Evolutionary conservation across 768 basidiomycete species (phyloP), one percentile per base, ranked within the genome.

Genomic region (Suillus fuscotomentosus): DNA sequence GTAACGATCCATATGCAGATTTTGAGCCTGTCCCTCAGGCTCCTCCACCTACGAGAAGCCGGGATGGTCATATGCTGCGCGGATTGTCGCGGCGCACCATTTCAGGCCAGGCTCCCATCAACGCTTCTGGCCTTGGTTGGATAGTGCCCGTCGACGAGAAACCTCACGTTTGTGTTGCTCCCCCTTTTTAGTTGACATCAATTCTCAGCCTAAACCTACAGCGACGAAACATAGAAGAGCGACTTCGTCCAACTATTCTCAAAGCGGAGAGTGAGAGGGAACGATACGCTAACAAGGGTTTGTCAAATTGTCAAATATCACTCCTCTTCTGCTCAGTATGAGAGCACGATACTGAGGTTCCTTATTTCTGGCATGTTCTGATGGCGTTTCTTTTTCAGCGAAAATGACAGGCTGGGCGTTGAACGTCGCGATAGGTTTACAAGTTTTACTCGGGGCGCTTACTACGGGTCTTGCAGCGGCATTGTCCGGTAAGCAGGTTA

Each of bases 381-480:
- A 73, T 39, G 22, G 11, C 24, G 43, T 24, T 10, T 10, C 15
- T 63, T 36, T 14, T 43, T 5, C 57, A 81, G 81, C 80, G 9
- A 61, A 68, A 63, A 66, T 64, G 60, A 75, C 76, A 7, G 70
- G 72, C 0, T 77, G 73, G 60, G 71, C 74, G 5, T 74, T 82
- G 42, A 82, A 82, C 64, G 64, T 78, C 17, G 87, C 88, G 1
- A 90, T 90, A 51, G 82, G 80, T 22, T 61, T 88, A 43, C 90
- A 91, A 69, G 84, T 91, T 5, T 45, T 88, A 0, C 74, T 91
- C 31, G 89, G 88, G 8, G 83, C 89, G 2, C 75, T 91, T 38
- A 90, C 88, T 11, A 91, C 89, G 0, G 89, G 85, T 0, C 66
- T 90, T n/a, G 81, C 88, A 0, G 86, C 86, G 7, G 79, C 76